Conservation (phyloP, 805 yeast species). For the Torulaspora microellipsoides region DNA sequence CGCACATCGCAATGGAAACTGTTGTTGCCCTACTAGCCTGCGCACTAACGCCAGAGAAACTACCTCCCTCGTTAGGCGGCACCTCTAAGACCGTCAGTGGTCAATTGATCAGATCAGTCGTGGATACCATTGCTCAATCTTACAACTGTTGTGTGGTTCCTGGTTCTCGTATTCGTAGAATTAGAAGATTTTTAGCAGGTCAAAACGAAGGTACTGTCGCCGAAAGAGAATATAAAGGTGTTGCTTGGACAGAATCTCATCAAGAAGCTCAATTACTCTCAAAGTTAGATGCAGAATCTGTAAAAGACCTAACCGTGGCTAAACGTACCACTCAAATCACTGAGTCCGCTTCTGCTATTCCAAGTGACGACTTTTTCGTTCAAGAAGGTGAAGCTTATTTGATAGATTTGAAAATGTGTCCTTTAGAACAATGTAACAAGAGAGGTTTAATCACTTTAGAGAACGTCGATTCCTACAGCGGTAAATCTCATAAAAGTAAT, state of each 20-base stretch:
- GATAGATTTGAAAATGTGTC: conserved; percentile 77
- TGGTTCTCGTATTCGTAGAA: conserved; percentile 86
- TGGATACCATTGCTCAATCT: conserved; percentile 79
- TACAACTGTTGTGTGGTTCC: conserved; percentile 86
- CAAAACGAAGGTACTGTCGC: conserved; percentile 91
- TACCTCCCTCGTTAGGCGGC: conserved; percentile 49
- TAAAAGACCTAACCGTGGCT: conserved; percentile 40
- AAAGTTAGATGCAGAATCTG: conserved; percentile 8
- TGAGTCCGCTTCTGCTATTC: conserved; percentile 54
- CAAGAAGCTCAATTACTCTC: conserved; percentile 55
- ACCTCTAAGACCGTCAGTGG: conserved; percentile 52
- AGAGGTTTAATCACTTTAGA: conserved; percentile 68
- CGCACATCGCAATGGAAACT: conserved; percentile 85
- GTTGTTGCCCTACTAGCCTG: conserved; percentile 72
- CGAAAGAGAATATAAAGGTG: conserved; percentile 90
- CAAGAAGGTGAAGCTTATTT: conserved; percentile 80
- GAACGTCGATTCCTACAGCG: conserved; percentile 58
- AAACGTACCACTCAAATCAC: conserved; percentile 36
- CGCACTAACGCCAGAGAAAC: conserved; percentile 68
- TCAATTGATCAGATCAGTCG: conserved; percentile 61
- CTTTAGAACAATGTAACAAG: conserved; percentile 49
- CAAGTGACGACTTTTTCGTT: conserved; percentile 70
- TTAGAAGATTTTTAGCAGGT: conserved; percentile 91
- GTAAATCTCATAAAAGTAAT: conserved; percentile 52
- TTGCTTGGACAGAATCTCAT: conserved; percentile 78